A percentile compares a stretch with the other conserved stretches of the same genome.
phyloP scores from a whole-genome alignment of 225 moss, liverwort and hornwort species.

The Ulota crispa region DNA sequence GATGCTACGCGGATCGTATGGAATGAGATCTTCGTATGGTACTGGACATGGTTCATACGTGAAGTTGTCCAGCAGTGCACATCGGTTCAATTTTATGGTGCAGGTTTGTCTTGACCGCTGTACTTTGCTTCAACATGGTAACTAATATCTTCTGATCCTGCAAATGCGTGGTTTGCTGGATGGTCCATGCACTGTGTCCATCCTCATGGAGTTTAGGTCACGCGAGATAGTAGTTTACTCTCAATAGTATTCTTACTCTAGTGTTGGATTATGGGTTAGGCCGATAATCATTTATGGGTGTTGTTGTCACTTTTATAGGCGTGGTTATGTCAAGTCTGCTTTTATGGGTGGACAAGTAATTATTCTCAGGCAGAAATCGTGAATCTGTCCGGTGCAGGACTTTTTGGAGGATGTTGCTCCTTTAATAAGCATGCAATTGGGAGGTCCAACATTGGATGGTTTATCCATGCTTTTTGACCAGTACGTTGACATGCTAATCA shows the following conservation, averaged over 20 bases:
- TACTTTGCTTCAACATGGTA: neutral
- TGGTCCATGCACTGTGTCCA: neutral
- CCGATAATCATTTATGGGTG: neutral
- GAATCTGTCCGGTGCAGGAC: constrained; percentile 58
- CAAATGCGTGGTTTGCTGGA: neutral
- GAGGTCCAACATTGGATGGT: constrained; percentile 81
- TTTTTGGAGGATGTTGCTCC: constrained; percentile 96
- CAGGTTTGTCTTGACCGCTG: constrained; percentile 54
- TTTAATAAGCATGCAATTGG: constrained; percentile 93
- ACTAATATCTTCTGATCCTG: constrained; percentile 9
- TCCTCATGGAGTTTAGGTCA: neutral
- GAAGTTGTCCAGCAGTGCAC: constrained; percentile 89
- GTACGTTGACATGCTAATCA: constrained; percentile 79
- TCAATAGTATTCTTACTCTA: neutral
- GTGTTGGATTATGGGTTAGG: neutral
- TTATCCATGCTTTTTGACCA: constrained; percentile 80
- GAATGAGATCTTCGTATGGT: constrained; percentile 66
- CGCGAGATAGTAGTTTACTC: neutral
- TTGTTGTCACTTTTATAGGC: neutral
- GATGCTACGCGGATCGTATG: constrained; percentile 61
- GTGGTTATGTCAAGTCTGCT: neutral
- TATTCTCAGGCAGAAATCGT: neutral
- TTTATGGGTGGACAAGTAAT: constrained; percentile 1
- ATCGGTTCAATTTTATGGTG: constrained; percentile 94
- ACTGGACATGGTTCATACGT: constrained; percentile 48